Conservation (phyloP, 164 flowering plant species). For the Nelumbo lutea region DNA sequence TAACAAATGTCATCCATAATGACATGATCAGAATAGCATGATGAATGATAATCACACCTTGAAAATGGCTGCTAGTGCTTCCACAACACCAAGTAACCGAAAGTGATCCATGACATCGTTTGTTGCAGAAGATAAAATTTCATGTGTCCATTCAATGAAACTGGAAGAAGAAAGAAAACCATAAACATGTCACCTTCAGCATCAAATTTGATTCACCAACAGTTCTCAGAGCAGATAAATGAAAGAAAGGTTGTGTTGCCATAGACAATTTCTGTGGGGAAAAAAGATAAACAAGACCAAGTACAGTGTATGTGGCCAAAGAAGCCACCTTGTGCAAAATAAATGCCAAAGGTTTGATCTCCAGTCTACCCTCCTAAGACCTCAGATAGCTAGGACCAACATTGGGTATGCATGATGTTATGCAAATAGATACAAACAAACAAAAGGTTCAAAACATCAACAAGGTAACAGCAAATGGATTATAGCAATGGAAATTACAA, state of each 20-base stretch:
- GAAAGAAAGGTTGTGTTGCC: neutral
- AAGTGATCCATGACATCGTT: slow-evolving; percentile 59
- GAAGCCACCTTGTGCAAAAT: too few species aligned
- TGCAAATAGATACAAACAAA: too few species aligned
- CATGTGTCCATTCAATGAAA: slow-evolving; percentile 85
- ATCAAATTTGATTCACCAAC: neutral
- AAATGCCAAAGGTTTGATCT: too few species aligned
- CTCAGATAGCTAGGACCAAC: too few species aligned
- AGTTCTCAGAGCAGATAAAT: neutral
- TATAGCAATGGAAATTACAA: too few species aligned
- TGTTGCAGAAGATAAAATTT: slow-evolving; percentile 48
- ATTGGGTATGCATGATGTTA: too few species aligned
- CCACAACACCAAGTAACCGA: slow-evolving; percentile 74
- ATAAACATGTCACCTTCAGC: slow-evolving; percentile 9
- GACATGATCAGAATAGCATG: neutral
- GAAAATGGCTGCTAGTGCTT: slow-evolving; percentile 83
- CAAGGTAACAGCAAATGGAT: too few species aligned
- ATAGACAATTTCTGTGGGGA: neutral
- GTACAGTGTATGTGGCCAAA: too few species aligned
- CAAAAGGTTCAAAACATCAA: too few species aligned
- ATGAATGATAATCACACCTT: slow-evolving; percentile 48
- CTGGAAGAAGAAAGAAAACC: slow-evolving; percentile 35
- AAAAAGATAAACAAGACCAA: too few species aligned
- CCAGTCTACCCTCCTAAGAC: too few species aligned
- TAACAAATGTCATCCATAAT: too few species aligned